Percentiles rank a stretch among this genome's conserved stretches.
Conservation (phyloP, 257 asterid genomes). For the Marsdenia floribunda region DNA sequence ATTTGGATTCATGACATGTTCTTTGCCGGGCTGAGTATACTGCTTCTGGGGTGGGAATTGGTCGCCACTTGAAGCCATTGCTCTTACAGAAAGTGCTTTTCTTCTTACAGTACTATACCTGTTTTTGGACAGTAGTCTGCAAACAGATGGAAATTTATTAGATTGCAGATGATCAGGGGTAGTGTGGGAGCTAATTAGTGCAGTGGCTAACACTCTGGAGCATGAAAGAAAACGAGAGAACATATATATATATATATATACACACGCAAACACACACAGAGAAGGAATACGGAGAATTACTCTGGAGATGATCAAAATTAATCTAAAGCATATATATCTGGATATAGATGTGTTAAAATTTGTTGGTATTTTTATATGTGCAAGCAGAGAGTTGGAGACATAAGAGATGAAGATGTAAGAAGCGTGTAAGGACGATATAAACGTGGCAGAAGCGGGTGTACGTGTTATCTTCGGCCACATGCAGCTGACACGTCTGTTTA, state of each 20-base stretch:
- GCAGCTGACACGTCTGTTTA: slow-evolving; percentile 31
- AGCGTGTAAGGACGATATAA: slow-evolving; percentile 3
- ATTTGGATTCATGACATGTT: slow-evolving; percentile 67
- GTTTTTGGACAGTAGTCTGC: too few relatives aligned
- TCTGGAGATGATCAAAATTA: too few relatives aligned
- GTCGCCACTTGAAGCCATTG: slow-evolving; percentile 51
- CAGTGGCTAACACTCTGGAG: slow-evolving; percentile 13
- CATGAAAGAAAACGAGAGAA: slow-evolving; percentile 9
- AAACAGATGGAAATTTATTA: neutral
- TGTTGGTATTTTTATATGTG: too few relatives aligned
- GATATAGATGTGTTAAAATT: too few relatives aligned
- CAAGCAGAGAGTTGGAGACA: neutral
- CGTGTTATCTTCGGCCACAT: slow-evolving; percentile 20
- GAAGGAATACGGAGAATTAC: neutral
- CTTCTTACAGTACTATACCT: too few relatives aligned
- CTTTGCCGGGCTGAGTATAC: slow-evolving; percentile 71
- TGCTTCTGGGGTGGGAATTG: slow-evolving; percentile 66
- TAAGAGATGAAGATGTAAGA: neutral
- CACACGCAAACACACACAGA: too few relatives aligned
- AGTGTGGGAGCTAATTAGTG: neutral
- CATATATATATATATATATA: neutral
- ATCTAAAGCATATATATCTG: too few relatives aligned
- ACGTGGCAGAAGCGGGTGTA: slow-evolving; percentile 19
- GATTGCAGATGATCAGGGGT: neutral
- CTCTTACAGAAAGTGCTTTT: too few relatives aligned